Evolutionary conservation across 441 rosid species (phyloP).

Genomic region (Arabidopsis lyrata): DNA sequence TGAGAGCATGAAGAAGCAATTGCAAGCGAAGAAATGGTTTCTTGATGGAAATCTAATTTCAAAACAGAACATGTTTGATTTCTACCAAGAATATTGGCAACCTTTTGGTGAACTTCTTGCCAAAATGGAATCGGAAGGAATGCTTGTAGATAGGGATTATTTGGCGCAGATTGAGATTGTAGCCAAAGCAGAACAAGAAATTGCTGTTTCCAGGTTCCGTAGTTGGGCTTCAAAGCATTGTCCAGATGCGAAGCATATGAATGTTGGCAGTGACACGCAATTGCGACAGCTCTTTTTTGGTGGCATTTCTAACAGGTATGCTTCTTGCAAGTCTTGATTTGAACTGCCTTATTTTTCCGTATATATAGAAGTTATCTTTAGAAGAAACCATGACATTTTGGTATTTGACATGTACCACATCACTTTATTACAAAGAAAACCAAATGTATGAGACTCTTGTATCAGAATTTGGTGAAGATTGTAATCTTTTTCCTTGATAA

Average conservation of each 20-base stretch:
- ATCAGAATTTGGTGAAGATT: slow-evolving; percentile 10
- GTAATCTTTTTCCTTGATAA: slow-evolving; percentile 1
- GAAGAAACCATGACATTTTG: slow-evolving; percentile 8
- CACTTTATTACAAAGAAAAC: slow-evolving; percentile 11
- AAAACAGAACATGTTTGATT: slow-evolving; percentile 73
- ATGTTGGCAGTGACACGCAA: slow-evolving; percentile 94
- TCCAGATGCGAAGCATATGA: slow-evolving; percentile 86
- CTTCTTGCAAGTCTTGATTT: slow-evolving; percentile 21
- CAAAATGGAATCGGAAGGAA: slow-evolving; percentile 89
- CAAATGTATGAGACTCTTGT: slow-evolving; percentile 9
- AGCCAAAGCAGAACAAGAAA: slow-evolving; percentile 83
- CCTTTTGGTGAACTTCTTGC: slow-evolving; percentile 93
- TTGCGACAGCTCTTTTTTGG: slow-evolving; percentile 87
- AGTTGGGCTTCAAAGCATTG: slow-evolving; percentile 88
- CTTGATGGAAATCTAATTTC: slow-evolving; percentile 54
- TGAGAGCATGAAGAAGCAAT: slow-evolving; percentile 73
- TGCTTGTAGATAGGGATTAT: slow-evolving; percentile 87
- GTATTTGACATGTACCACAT: slow-evolving; percentile 6
- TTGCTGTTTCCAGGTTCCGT: slow-evolving; percentile 79
- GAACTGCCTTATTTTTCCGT: background rate
- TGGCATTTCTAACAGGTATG: slow-evolving; percentile 73
- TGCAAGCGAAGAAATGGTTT: slow-evolving; percentile 64
- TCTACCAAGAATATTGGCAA: slow-evolving; percentile 78
- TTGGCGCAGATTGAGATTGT: slow-evolving; percentile 86
- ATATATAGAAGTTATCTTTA: slow-evolving; percentile 3